phyloP scores from a whole-genome alignment of 2,329 filamentous ascomycete species.

The Lasiodiplodia sp. region DNA sequence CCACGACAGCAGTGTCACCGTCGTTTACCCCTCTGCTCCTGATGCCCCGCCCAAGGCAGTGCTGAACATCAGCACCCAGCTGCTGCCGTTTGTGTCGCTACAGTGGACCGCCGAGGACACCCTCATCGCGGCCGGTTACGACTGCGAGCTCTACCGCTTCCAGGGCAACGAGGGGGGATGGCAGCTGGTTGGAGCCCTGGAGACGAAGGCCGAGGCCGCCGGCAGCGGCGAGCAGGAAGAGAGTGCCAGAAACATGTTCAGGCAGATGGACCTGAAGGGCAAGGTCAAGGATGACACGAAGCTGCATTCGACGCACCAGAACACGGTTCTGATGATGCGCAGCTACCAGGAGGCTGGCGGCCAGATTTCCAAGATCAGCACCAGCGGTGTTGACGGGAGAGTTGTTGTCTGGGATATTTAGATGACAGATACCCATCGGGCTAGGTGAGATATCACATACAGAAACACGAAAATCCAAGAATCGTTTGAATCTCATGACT shows the following conservation, averaged over 20 bases:
- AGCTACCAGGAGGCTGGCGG: conserved; percentile 73
- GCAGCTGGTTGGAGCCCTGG: conserved; percentile 82
- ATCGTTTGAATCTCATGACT: not conserved
- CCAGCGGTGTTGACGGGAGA: conserved; percentile 56
- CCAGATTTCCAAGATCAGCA: conserved; percentile 80
- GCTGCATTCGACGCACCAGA: conserved; percentile 94
- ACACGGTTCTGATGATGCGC: conserved; percentile 87
- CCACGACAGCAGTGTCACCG: conserved; percentile 95
- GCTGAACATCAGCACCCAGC: conserved; percentile 85
- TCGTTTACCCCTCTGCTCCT: conserved; percentile 91
- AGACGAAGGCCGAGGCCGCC: conserved; percentile 63
- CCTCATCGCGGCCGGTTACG: conserved; percentile 93
- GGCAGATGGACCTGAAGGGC: conserved; percentile 97
- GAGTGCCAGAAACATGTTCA: conserved; percentile 96
- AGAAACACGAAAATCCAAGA: not conserved
- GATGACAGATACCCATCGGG: not conserved
- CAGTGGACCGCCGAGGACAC: conserved; percentile 92
- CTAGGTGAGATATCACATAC: not conserved
- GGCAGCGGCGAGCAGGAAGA: conserved; percentile 74
- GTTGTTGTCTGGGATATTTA: conserved; percentile 58
- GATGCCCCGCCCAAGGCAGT: conserved; percentile 92
- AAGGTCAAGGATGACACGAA: conserved; percentile 97
- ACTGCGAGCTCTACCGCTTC: conserved; percentile 88
- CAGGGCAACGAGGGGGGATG: conserved; percentile 80
- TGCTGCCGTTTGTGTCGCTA: conserved; percentile 89